Percentiles rank a stretch among this genome's conserved stretches.
Conservation (phyloP, 192 early-diverging fungal genomes). For the Diversispora epigaea region DNA sequence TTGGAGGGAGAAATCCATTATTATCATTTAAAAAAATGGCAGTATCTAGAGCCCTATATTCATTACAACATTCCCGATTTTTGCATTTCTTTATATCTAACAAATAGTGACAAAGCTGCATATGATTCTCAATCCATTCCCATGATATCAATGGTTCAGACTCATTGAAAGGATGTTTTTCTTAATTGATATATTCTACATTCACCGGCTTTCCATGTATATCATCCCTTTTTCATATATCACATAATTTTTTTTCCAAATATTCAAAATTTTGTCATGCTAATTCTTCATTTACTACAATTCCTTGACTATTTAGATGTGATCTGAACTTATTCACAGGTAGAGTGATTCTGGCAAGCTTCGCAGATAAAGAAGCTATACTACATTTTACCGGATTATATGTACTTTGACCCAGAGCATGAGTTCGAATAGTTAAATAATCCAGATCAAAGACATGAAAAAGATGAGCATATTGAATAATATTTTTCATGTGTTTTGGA, state of each 20-base stretch:
- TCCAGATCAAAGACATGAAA: not conserved
- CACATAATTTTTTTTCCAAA: not conserved
- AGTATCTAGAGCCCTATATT: not conserved
- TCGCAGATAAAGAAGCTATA: not conserved
- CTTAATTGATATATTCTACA: not conserved
- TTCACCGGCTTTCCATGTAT: not conserved
- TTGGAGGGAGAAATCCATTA: not conserved
- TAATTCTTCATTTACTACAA: not conserved
- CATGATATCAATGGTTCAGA: not conserved
- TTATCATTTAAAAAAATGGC: not conserved
- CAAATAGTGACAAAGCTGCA: not conserved
- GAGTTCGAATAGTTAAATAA: conserved; percentile 2
- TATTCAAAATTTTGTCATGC: not conserved
- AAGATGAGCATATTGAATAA: not conserved
- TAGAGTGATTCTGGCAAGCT: not conserved
- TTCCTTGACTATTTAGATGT: not conserved
- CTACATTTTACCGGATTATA: not conserved
- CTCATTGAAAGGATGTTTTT: not conserved
- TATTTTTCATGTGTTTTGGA: conserved; percentile 1
- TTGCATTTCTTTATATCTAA: not conserved
- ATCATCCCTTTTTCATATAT: not conserved
- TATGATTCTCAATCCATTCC: not conserved
- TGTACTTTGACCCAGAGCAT: not conserved
- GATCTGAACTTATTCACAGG: not conserved
- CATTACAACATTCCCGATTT: not conserved